These are phyloP conservation scores for Ganoderma resinaceum DNA, from an alignment of 1,284 basidiomycete species.

Conservation along the genomic window DNA sequence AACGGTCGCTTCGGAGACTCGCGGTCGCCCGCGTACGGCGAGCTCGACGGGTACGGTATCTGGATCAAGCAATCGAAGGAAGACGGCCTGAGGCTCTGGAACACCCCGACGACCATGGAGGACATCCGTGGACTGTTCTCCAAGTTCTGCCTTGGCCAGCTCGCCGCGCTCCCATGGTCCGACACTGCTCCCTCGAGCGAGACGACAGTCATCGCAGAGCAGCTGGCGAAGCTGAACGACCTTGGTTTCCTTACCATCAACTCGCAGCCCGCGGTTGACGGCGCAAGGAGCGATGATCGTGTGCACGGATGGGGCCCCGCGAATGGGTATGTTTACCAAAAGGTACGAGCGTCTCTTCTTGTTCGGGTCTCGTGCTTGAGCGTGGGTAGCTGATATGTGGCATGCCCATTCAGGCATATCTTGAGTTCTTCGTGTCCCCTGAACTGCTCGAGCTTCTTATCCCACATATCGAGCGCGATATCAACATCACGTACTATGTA, in stretches of 20 bases:
- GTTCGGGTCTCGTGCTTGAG: too few species aligned
- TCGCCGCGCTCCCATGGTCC: slow-evolving; percentile 94
- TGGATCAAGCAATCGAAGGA: slow-evolving; percentile 86
- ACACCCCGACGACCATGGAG: slow-evolving; percentile 70
- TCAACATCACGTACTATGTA: slow-evolving; percentile 95
- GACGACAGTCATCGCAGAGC: slow-evolving; percentile 82
- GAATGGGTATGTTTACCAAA: slow-evolving; percentile 97
- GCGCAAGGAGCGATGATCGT: slow-evolving; percentile 86
- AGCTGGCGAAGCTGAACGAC: slow-evolving; percentile 87
- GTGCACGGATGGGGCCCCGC: slow-evolving; percentile 94
- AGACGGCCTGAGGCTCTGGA: slow-evolving; percentile 90
- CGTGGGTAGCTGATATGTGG: slow-evolving; percentile 6
- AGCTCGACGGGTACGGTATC: slow-evolving; percentile 94
- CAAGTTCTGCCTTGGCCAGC: slow-evolving; percentile 76
- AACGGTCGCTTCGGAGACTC: slow-evolving; percentile 99
- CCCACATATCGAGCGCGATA: slow-evolving; percentile 86
- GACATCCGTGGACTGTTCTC: slow-evolving; percentile 84
- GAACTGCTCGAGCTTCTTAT: slow-evolving; percentile 74
- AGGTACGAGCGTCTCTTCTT: slow-evolving; percentile 56
- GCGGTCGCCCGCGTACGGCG: slow-evolving; percentile 96
- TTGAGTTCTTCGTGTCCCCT: slow-evolving; percentile 77
- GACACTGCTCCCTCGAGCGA: slow-evolving; percentile 88
- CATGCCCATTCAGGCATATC: slow-evolving; percentile 76
- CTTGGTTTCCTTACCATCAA: slow-evolving; percentile 97
- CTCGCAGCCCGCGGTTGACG: slow-evolving; percentile 97